Percentiles rank a stretch among this genome's conserved stretches.
These are phyloP conservation scores for Citrus glauca DNA, from an alignment of 345 rosid species.

Conservation along the genomic window DNA sequence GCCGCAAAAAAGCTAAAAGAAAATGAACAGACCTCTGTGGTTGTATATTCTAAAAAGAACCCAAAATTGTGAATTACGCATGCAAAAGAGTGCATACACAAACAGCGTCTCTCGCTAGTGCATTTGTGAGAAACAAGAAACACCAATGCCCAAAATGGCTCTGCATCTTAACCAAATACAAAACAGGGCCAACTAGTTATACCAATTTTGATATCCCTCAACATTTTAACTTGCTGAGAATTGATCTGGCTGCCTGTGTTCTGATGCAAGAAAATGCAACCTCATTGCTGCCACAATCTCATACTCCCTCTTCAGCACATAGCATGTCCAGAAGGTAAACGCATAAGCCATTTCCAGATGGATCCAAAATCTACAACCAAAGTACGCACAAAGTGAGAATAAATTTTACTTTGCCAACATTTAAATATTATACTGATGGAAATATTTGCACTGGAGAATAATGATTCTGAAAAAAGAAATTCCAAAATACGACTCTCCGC, in stretches of 20 bases:
- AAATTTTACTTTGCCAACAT: background rate
- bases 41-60: background rate
- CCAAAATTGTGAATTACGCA: background rate
- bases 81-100: background rate
- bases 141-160: background rate
- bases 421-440: background rate
- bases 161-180: background rate
- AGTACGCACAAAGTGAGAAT: background rate
- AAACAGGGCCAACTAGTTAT: background rate
- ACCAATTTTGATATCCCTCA: background rate
- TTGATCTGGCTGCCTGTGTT: slow-evolving; percentile 70
- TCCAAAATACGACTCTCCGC: background rate
- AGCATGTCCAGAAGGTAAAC: slow-evolving; percentile 93
- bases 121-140: background rate
- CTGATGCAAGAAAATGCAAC: slow-evolving; percentile 88
- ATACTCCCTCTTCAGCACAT: slow-evolving; percentile 69
- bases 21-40: background rate
- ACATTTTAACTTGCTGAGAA: slow-evolving; percentile 54
- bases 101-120: background rate
- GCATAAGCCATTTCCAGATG: slow-evolving; percentile 85
- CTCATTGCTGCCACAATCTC: slow-evolving; percentile 74
- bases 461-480: background rate
- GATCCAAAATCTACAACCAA: slow-evolving; percentile 75
- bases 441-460: background rate
- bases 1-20: background rate